Base-by-base conservation (phyloP, 345 rosid genomes). In the Linum tenue region DNA sequence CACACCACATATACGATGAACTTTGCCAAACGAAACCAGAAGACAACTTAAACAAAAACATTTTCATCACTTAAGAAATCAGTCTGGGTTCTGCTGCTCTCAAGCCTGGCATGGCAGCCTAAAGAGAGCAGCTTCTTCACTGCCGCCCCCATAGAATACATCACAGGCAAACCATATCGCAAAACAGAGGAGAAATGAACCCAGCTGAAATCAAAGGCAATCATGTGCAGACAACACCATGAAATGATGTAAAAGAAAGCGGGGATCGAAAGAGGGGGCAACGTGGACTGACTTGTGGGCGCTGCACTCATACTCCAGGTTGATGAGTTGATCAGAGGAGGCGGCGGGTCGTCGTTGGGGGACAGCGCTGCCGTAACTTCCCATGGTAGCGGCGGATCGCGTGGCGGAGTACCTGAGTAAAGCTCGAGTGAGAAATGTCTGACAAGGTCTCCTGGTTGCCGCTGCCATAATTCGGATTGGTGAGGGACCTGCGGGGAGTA, bases 261-360 rank as follows among this genome's bases (percentile, higher is more conserved):
- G 16, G 14, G 15, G 41, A 59, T 48, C 22, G 37, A 55, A n/a
- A 67, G 50, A 31, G 35, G 9, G 37, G 38, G 22, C 39, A 3
- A 4, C 2, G 68, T 64, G 60, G 57, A 37, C 84, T 37, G 65
- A 92, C 98, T 92, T 92, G 82, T 92, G 98, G 72, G 98, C 98
- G 66, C 97, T 88, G 82, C 75, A 78, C 64, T 88, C 85, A 55
- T 77, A 72, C 76, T 92, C 98, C 72, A 90, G 67, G 70, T 77
- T 69, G 73, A 92, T 88, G 71, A 92, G 85, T 9, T 77, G 75
- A 16, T 80, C 78, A 68, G 98, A 90, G 70, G 90, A 78, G 39
- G 88, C 62, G 57, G 82, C 31, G 63, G 73, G 15, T 39, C 62
- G 63, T 64, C 81, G 76, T 63, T 82, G 71, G 38, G 90, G 76